These are phyloP conservation scores for Beauveria scarabaeidicola DNA, from an alignment of 2,329 filamentous ascomycete species.

Conservation along the genomic window DNA sequence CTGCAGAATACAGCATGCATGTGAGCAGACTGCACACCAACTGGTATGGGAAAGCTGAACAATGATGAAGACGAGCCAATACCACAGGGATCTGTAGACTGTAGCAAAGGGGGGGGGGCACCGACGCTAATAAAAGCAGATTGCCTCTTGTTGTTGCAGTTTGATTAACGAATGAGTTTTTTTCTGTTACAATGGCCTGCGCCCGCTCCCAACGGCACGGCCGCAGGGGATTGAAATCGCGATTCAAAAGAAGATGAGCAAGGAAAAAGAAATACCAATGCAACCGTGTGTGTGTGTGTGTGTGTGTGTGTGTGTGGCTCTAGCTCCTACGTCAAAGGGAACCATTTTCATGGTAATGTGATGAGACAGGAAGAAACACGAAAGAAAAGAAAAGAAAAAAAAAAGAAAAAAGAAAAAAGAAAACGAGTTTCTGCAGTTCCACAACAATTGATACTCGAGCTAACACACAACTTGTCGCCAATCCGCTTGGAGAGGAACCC, in stretches of 20 bases:
- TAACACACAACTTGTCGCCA: too few species aligned
- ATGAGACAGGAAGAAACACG: neutral
- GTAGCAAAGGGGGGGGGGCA: too few species aligned
- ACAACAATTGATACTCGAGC: too few species aligned
- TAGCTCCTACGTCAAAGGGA: neutral
- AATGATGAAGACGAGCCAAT: neutral
- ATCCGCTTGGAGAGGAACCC: too few species aligned
- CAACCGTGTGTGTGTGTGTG: neutral
- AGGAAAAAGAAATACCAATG: neutral
- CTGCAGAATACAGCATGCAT: conserved; percentile 4
- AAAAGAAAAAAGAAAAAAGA: neutral
- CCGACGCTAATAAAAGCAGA: neutral
- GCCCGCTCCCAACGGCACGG: neutral
- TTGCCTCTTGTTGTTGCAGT: too few species aligned
- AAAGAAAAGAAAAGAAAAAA: neutral
- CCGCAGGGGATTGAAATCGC: conserved; percentile 1
- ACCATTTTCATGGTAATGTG: neutral
- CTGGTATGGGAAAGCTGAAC: neutral
- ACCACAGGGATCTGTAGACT: neutral
- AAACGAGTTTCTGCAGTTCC: neutral
- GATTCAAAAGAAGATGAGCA: neutral
- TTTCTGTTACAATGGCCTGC: neutral
- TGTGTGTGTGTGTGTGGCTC: neutral
- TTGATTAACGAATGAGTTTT: too few species aligned
- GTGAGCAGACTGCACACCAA: neutral